These are phyloP conservation scores for Pleurotus djamor DNA, from an alignment of 768 basidiomycete species.

Conservation along the genomic window DNA sequence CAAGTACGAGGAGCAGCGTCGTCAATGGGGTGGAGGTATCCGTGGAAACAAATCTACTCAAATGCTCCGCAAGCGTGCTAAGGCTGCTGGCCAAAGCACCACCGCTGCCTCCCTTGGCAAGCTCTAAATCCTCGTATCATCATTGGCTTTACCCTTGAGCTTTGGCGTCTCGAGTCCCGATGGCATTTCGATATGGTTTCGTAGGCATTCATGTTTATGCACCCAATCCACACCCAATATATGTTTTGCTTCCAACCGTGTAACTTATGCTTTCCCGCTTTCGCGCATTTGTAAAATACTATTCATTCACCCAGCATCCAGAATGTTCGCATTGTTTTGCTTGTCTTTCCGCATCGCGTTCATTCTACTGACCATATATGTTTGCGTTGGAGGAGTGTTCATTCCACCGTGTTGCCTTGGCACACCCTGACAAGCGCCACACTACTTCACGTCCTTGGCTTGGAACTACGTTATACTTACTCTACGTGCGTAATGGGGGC, in stretches of 20 bases:
- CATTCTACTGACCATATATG: no score
- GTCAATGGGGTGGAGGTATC: conserved; percentile 94
- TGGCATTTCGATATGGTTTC: background rate
- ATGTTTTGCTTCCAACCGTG: background rate
- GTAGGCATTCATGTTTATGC: background rate
- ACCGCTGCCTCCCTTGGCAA: conserved; percentile 57
- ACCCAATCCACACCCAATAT: background rate
- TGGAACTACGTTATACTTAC: no score
- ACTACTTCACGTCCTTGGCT: no score
- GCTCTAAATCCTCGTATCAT: conserved; percentile 42
- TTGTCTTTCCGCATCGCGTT: background rate
- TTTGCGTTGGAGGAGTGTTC: no score
- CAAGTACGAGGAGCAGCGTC: conserved; percentile 91
- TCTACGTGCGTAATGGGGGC: no score
- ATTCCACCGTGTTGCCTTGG: no score
- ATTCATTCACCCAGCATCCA: background rate
- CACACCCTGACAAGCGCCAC: no score
- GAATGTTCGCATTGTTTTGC: background rate
- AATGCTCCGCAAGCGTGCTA: conserved; percentile 93
- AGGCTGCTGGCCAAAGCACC: conserved; percentile 76
- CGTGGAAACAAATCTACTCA: conserved; percentile 94
- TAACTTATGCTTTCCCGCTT: background rate
- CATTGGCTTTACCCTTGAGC: background rate
- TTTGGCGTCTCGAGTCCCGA: background rate
- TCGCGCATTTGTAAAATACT: background rate